Base-by-base conservation (phyloP, 192 early-diverging fungal species). In the Podila epicladia region DNA sequence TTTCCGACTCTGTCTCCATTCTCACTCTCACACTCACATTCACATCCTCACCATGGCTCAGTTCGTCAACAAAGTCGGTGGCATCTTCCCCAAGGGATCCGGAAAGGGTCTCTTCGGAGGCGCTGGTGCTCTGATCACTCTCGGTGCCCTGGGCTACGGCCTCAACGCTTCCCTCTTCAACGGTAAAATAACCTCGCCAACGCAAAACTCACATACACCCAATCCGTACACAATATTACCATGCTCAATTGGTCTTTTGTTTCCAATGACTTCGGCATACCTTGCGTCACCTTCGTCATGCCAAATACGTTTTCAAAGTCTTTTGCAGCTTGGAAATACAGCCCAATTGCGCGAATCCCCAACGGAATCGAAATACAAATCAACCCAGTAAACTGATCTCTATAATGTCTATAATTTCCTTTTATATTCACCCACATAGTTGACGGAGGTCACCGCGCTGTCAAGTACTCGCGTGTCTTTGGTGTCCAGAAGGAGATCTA, bases 361-460 rank as follows among this genome's bases (percentile, higher is more conserved):
- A 45, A 45, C 41, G 15, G 41, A 15, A 45, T 45, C 41, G 12
- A 45, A 45, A 15, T 45, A 15, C 41, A 45, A 45, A 45, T 45
- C 20, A 3, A 24, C 20, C 48, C 28, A 28, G 13, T 22, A 41
- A 4, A 35, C 32, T 62, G 28, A 62, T 68, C 38, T 15, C 41
- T 45, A 12, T 45, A 45, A 45, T 45, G 15, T 11, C 1, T 45
- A 45, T 59, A 11, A 49, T 26, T 66, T 68, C 2, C 31, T 59
- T 72, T 67, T 35, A 37, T 32, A 5, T 57, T 20, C 51, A 9
- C 24, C 15, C 57, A 32, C 41, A n/a, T 83, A 96, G 97, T 99
- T 57, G 97, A 99, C 75, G 97, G 97, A 82, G 97, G 97, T 76
- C 96, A 98, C 88, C 92, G 97, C 38, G 98, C 98, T 51, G 94